These are phyloP conservation scores for Nothophaeocryptopus gaeumannii DNA, from an alignment of 2,329 filamentous ascomycete genomes.

Conservation along the genomic window DNA sequence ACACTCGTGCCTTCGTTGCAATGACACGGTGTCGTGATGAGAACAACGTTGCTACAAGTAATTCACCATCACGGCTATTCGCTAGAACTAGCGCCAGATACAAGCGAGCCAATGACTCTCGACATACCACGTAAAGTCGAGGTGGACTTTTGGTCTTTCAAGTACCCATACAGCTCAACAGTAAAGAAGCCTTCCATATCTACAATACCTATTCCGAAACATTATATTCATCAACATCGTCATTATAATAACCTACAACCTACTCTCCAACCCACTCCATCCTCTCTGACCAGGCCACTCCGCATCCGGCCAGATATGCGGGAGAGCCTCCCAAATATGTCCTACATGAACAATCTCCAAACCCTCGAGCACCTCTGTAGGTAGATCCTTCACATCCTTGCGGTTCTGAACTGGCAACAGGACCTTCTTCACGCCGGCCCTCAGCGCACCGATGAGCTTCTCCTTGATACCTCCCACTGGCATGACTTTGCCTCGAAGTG, in stretches of 20 bases:
- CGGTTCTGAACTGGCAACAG: slow-evolving; percentile 82
- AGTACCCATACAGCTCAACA: too few species aligned
- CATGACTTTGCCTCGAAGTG: slow-evolving; percentile 82
- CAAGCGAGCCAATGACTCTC: too few species aligned
- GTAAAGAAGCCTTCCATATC: too few species aligned
- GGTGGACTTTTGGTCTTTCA: too few species aligned
- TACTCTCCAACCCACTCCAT: slow-evolving; percentile 68
- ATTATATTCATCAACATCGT: too few species aligned
- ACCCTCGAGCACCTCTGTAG: slow-evolving; percentile 81
- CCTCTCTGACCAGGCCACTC: slow-evolving; percentile 75
- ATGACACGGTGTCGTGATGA: too few species aligned
- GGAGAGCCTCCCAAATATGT: slow-evolving; percentile 92
- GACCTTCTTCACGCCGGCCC: slow-evolving; percentile 92
- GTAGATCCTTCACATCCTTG: slow-evolving; percentile 89
- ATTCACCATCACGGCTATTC: too few species aligned
- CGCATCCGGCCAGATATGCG: slow-evolving; percentile 84
- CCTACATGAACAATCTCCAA: slow-evolving; percentile 85
- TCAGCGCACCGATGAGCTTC: slow-evolving; percentile 90
- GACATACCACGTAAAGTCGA: too few species aligned
- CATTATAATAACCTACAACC: slow-evolving; percentile 58
- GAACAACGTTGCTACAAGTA: too few species aligned
- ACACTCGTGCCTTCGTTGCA: too few species aligned
- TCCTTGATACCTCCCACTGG: slow-evolving; percentile 98
- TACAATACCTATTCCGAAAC: too few species aligned
- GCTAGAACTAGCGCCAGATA: too few species aligned